These are phyloP conservation scores for Cystofilobasidium macerans DNA, from an alignment of 768 basidiomycete genomes.

Conservation along the genomic window DNA sequence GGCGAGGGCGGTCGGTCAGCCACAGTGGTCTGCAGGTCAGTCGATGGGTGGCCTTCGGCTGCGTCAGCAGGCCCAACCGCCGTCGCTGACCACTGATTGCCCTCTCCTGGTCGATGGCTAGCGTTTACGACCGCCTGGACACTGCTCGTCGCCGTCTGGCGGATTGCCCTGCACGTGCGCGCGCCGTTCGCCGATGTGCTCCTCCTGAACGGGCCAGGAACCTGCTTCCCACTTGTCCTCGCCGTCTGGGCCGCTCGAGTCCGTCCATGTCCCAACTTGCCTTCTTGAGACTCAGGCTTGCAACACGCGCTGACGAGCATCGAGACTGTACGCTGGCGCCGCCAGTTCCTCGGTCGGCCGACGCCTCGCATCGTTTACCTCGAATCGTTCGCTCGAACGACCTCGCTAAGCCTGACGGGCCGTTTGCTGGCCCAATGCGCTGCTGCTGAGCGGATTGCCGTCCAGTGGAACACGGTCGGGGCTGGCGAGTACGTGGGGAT, in stretches of 20 bases:
- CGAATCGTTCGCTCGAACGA: conserved; percentile 74
- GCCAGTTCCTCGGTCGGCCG: conserved; percentile 60
- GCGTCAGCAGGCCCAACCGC: neutral
- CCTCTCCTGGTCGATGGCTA: neutral
- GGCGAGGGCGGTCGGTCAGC: conserved; percentile 2
- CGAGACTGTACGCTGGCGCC: neutral
- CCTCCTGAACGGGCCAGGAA: conserved; percentile 88
- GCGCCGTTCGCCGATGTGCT: conserved; percentile 56
- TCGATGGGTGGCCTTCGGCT: neutral
- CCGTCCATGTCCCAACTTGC: neutral
- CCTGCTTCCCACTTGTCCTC: conserved; percentile 67
- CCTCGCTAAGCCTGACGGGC: neutral
- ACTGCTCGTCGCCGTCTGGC: conserved; percentile 51
- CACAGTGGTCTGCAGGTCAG: neutral
- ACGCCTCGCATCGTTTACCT: conserved; percentile 71
- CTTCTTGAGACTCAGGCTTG: neutral
- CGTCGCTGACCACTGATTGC: neutral
- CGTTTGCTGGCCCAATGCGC: neutral
- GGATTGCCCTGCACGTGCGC: conserved; percentile 26
- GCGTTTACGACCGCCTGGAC: conserved; percentile 51
- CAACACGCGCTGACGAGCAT: too few relatives aligned
- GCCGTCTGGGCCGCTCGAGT: conserved; percentile 47
- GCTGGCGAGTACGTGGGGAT: neutral
- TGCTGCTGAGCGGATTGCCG: neutral
- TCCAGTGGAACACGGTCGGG: neutral